Conservation (phyloP, 2,329 filamentous ascomycete genomes). For the Alternaria sp. region DNA sequence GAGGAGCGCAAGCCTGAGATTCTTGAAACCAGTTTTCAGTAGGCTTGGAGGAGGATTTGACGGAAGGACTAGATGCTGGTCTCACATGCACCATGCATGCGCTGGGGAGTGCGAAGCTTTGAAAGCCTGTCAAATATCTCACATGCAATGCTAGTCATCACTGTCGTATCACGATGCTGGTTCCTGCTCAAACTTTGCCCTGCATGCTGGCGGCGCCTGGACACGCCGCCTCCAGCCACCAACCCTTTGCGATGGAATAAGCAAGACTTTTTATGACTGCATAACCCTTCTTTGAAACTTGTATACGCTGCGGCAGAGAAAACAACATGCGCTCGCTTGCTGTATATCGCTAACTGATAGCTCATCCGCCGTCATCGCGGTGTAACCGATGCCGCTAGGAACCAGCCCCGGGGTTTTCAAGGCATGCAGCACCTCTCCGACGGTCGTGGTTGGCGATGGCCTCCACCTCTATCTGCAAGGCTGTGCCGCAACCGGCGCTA, state of each 20-base stretch:
- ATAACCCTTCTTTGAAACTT: neutral
- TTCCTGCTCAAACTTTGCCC: conserved; percentile 3
- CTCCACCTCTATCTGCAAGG: conserved; percentile 6
- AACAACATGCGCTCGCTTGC: conserved; percentile 1
- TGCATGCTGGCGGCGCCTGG: neutral
- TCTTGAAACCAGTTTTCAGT: conserved; percentile 53
- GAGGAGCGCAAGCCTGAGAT: conserved; percentile 53
- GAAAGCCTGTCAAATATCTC: conserved; percentile 1
- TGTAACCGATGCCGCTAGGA: conserved; percentile 8
- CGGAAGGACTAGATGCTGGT: neutral
- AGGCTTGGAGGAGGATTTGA: conserved; percentile 2
- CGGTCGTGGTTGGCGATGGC: conserved; percentile 3
- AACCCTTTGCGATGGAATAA: neutral
- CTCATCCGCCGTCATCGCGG: conserved; percentile 16
- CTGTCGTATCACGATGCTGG: conserved; percentile 5
- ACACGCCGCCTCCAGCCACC: neutral
- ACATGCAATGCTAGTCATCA: neutral
- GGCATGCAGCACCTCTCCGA: conserved; percentile 1
- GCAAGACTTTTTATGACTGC: neutral
- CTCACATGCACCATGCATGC: conserved; percentile 1
- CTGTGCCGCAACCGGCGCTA: conserved; percentile 33
- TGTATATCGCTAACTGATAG: neutral
- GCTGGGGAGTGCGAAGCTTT: neutral
- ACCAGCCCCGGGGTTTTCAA: conserved; percentile 3
- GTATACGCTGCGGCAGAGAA: neutral